Evolutionary conservation across 331 rosid genomes (phyloP), one percentile per base, ranked within the genome.

Genomic region (Cydonia oblonga): DNA sequence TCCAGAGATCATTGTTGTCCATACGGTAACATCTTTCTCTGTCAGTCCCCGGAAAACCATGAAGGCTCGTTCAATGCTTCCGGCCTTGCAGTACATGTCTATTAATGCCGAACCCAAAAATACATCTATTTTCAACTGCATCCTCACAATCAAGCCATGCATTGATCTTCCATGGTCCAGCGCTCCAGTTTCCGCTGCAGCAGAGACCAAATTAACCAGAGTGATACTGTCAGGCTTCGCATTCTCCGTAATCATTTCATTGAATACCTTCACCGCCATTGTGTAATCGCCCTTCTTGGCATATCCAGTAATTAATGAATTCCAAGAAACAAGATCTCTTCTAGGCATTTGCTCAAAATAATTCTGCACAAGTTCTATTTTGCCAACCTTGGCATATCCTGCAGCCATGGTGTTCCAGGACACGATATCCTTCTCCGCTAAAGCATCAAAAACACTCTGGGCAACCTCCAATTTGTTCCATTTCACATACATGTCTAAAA

Each of bases 41-140:
- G 74, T 16, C 29, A 83, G 40, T 74, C 76, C 82, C 58, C 49
- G 40, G 81, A 87, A 87, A 59, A 87, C 78, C 49, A 66, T 15
- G 51, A 71, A 79, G 58, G 90, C 92, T 75, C 67, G 64, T 44
- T 81, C 82, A 25, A 83, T 65, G 32, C 85, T 83, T 61, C 90
- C 90, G 49, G 85, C 81, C 74, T 87, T 87, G 81, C 76, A 81
- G 82, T 87, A 85, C 90, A 87, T 79, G 77, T 87, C 88, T 61
- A 83, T 74, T 71, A 87, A 70, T 3, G 86, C 85, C 7, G 92
- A 83, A 46, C 90, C 88, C 53, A 70, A 56, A 73, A 83, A 83
- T 9, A 79, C 84, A 71, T 87, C 83, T 52, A 83, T 51, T 67
- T 75, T 58, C 68, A 71, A 75, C 69, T 68, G 75, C 69, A 53